These are phyloP conservation scores for Ophiostoma sp. DNA, from an alignment of 2,329 filamentous ascomycete species.

Conservation along the genomic window DNA sequence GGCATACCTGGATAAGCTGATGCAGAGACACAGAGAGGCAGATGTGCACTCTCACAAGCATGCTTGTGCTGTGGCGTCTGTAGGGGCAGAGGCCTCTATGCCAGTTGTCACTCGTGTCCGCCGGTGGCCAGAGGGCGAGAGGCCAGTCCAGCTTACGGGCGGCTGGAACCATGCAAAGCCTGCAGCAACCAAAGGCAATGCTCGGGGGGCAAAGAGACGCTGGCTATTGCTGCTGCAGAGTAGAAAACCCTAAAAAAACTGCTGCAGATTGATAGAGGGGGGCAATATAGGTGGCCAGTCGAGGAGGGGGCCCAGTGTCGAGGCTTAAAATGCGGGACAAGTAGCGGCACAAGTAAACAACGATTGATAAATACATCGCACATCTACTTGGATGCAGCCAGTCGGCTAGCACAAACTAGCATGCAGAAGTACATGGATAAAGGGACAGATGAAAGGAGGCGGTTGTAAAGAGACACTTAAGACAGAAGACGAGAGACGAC, in stretches of 20 bases:
- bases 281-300: not conserved
- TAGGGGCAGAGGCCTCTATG: conserved; percentile 4
- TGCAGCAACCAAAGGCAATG: not conserved
- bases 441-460: not conserved
- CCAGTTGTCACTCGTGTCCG: not conserved
- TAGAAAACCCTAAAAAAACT: not conserved
- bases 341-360: not conserved
- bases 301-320: not conserved
- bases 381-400: not conserved
- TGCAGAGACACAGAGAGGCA: not conserved
- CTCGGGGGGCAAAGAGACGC: not conserved
- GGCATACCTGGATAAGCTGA: not conserved
- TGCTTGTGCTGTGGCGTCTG: not conserved
- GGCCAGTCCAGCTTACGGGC: not conserved
- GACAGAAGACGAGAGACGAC: not conserved
- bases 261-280: not conserved
- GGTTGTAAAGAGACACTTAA: not conserved
- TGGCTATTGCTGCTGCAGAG: no score
- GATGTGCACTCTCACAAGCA: not conserved
- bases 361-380: not conserved
- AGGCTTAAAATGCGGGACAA: not conserved
- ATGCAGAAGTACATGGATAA: conserved; percentile 3
- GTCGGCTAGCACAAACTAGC: not conserved
- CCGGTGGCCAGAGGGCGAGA: not conserved
- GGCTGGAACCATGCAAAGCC: not conserved